These are phyloP conservation scores for Candida frijolesensis DNA, from an alignment of 1,139 yeast genomes.

Conservation along the genomic window DNA sequence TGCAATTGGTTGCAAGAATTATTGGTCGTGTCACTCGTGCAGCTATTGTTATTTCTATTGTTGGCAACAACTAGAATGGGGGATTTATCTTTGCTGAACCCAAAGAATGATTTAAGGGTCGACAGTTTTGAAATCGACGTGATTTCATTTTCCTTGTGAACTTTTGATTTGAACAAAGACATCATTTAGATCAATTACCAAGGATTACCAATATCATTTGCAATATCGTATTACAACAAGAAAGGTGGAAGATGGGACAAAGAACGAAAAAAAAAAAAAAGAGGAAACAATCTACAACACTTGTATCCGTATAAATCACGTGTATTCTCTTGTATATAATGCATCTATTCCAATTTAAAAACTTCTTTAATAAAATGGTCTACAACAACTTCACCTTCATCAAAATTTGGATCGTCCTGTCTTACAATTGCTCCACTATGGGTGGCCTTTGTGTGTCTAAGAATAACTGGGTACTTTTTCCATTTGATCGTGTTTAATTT, in stretches of 20 bases:
- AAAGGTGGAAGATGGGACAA: not conserved
- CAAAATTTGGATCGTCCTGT: constrained; percentile 50
- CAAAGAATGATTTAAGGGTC: constrained; percentile 8
- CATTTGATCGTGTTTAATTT: constrained; percentile 62
- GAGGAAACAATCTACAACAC: not conserved
- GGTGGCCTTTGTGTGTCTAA: constrained; percentile 63
- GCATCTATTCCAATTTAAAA: constrained; percentile 20
- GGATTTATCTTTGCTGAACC: constrained; percentile 5
- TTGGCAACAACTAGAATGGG: not conserved
- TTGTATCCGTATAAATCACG: not conserved
- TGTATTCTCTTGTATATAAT: not conserved
- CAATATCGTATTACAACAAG: too few relatives aligned
- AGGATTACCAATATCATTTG: not conserved
- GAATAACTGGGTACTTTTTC: constrained; percentile 72
- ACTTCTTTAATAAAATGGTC: constrained; percentile 58
- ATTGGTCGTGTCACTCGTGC: not conserved
- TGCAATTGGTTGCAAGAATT: constrained; percentile 7
- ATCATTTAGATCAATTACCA: not conserved
- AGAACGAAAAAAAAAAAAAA: not conserved
- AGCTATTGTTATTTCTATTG: not conserved
- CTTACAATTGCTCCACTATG: constrained; percentile 85
- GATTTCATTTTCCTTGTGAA: not conserved
- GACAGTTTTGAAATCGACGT: not conserved
- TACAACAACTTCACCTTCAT: constrained; percentile 70
- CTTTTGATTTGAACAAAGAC: constrained; percentile 1